Evolutionary conservation across 495 filamentous ascomycete species (phyloP).

Genomic region (Darksidea phi): DNA sequence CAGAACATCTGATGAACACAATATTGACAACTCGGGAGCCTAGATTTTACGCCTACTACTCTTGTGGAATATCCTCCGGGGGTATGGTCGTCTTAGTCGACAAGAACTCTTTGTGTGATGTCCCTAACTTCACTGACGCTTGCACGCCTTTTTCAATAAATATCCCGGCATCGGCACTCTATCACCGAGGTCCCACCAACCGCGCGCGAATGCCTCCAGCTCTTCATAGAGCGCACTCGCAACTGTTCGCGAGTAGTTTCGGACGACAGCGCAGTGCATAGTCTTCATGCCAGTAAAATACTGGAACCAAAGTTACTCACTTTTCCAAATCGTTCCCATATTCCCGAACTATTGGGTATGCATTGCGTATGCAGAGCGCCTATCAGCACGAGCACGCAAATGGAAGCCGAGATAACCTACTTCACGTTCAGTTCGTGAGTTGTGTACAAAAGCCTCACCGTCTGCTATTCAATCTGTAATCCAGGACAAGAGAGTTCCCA

Average conservation of each 20-base stretch:
- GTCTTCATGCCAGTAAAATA: background rate
- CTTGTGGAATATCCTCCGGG: conserved; percentile 2
- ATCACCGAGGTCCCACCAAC: background rate
- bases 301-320: background rate
- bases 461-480: conserved; percentile 5
- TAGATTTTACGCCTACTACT: background rate
- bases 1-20: conserved; percentile 16
- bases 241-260: background rate
- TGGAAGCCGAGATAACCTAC: background rate
- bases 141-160: conserved; percentile 19
- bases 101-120: background rate
- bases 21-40: background rate
- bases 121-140: background rate
- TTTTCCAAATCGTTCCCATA: background rate
- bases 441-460: background rate
- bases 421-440: background rate
- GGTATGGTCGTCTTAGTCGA: background rate
- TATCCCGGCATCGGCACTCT: conserved; percentile 16
- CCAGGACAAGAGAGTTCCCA: conserved; percentile 14
- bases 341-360: conserved; percentile 13
- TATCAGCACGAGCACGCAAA: conserved; percentile 17
- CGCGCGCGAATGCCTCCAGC: background rate
- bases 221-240: background rate
- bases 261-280: background rate
- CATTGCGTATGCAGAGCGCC: conserved; percentile 2